A percentile compares a stretch with the other conserved stretches of the same genome.
Conservation (phyloP, 140 eudicot genomes). For the Stevia rebaudiana region DNA sequence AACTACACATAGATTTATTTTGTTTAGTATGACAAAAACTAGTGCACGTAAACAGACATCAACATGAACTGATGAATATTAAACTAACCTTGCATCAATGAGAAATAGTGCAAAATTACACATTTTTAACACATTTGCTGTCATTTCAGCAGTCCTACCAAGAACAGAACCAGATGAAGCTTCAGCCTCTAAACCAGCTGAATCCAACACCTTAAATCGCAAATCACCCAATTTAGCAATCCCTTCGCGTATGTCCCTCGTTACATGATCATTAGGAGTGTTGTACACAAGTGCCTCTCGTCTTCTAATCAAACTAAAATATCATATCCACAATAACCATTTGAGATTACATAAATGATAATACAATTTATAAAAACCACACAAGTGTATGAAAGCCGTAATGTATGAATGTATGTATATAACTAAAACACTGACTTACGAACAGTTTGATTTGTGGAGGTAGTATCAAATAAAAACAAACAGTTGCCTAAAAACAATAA, state of each 20-base stretch:
- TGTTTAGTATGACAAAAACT: neutral
- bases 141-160: slow-evolving; percentile 89
- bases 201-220: slow-evolving; percentile 85
- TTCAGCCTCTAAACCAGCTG: slow-evolving; percentile 95
- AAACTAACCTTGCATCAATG: slow-evolving; percentile 72
- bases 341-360: neutral
- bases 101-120: slow-evolving; percentile 68
- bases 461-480: no score
- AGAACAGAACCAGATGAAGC: slow-evolving; percentile 97
- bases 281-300: slow-evolving; percentile 98
- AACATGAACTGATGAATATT: slow-evolving; percentile 8
- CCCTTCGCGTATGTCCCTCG: slow-evolving; percentile 88
- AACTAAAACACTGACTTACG: no score
- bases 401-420: no score
- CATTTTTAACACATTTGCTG: slow-evolving; percentile 61
- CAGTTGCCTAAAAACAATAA: no score
- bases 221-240: slow-evolving; percentile 85
- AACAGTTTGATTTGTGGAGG: no score
- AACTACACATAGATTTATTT: neutral
- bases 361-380: neutral
- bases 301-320: slow-evolving; percentile 70
- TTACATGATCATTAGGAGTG: slow-evolving; percentile 89
- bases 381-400: no score
- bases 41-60: neutral
- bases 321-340: slow-evolving; percentile 15